Percentiles rank a stretch among this genome's conserved stretches.
Evolutionary conservation across 2,329 filamentous ascomycete species (phyloP).

Genomic region (Pseudomassariella vexata): DNA sequence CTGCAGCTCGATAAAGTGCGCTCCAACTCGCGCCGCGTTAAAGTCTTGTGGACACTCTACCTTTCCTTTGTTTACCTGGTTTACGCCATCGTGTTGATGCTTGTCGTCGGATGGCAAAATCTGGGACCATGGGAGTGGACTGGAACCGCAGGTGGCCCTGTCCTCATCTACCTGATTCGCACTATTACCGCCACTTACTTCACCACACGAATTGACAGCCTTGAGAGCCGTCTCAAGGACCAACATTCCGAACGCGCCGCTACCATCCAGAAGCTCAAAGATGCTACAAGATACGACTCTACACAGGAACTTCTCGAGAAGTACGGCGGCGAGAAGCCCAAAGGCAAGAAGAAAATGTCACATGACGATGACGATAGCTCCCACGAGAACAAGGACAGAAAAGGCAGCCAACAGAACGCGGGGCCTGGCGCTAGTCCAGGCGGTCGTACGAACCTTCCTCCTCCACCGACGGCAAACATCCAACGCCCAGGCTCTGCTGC

Average conservation of each 20-base stretch:
- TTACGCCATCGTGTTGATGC: constrained; percentile 70
- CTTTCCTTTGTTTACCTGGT: constrained; percentile 86
- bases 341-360: constrained; percentile 37
- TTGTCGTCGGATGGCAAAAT: constrained; percentile 79
- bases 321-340: constrained; percentile 62
- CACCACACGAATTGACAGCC: constrained; percentile 70
- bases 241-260: constrained; percentile 73
- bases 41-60: constrained; percentile 86
- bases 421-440: constrained; percentile 14
- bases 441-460: constrained; percentile 43
- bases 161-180: constrained; percentile 75
- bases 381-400: constrained; percentile 21
- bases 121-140: constrained; percentile 75
- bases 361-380: constrained; percentile 12
- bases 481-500: constrained; percentile 31
- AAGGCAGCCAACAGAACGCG: constrained; percentile 14
- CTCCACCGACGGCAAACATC: constrained; percentile 60
- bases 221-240: constrained; percentile 64
- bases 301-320: constrained; percentile 91
- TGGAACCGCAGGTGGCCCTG: constrained; percentile 70
- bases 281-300: constrained; percentile 91
- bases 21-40: constrained; percentile 68
- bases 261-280: constrained; percentile 91
- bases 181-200: constrained; percentile 64
- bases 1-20: constrained; percentile 68